Conservation (phyloP, 2,329 filamentous ascomycete species). For the Neofusicoccum sp. region DNA sequence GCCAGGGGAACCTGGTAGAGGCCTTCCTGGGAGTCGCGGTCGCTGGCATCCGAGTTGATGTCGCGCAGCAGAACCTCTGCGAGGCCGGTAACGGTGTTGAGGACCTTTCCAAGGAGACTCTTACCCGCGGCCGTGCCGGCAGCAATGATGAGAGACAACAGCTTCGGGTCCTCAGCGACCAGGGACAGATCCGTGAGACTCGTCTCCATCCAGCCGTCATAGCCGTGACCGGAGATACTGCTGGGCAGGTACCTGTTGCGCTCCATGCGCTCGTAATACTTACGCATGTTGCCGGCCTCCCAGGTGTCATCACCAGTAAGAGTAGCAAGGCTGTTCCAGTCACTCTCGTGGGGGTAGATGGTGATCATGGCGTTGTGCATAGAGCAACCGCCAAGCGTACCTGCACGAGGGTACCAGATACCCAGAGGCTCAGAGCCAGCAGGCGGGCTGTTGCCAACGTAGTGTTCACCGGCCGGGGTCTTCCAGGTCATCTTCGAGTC, state of each 20-base stretch:
- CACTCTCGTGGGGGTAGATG: conserved; percentile 56
- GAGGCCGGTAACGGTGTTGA: conserved; percentile 41
- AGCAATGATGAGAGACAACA: conserved; percentile 52
- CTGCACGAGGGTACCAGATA: conserved; percentile 58
- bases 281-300: conserved; percentile 57
- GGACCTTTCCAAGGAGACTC: conserved; percentile 22
- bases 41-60: conserved; percentile 43
- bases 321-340: conserved; percentile 58
- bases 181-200: conserved; percentile 49
- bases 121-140: conserved; percentile 51
- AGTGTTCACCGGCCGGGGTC: conserved; percentile 50
- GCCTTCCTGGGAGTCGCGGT: conserved; percentile 33
- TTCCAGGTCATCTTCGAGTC: conserved; percentile 61
- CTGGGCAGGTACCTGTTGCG: conserved; percentile 51
- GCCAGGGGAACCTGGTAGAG: conserved; percentile 57
- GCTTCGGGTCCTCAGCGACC: conserved; percentile 52
- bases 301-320: conserved; percentile 62
- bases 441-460: conserved; percentile 55
- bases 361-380: conserved; percentile 62
- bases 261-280: conserved; percentile 56
- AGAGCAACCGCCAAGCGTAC: conserved; percentile 58
- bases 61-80: conserved; percentile 49
- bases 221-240: conserved; percentile 51
- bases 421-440: conserved; percentile 52
- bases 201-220: conserved; percentile 53